Percentiles rank a stretch among this genome's conserved stretches.
phyloP scores from a whole-genome alignment of 805 yeast species.

The Kurtzmaniella cleridarum region DNA sequence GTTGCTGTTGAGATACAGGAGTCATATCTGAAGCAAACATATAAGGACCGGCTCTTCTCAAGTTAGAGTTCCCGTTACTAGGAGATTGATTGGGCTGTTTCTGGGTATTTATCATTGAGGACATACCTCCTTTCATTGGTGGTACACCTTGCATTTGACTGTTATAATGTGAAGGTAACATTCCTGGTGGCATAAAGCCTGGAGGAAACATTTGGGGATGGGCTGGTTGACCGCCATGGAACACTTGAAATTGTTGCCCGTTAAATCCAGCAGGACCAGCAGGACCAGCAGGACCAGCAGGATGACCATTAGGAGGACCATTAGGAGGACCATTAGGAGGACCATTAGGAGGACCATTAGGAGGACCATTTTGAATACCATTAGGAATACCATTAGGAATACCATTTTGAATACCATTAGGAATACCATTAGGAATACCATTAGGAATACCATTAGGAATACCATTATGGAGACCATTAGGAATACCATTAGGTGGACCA shows the following conservation, averaged over 20 bases:
- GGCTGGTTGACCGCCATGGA: conserved; percentile 9
- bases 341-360: no score
- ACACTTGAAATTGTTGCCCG: neutral
- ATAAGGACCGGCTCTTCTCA: conserved; percentile 6
- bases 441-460: no score
- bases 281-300: conserved; percentile 1
- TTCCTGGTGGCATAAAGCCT: conserved; percentile 20
- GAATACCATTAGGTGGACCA: no score
- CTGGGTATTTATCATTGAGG: neutral
- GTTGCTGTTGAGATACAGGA: conserved; percentile 8
- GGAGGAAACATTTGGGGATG: conserved; percentile 25
- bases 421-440: no score
- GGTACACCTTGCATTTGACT: conserved; percentile 9
- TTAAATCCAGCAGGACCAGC: conserved; percentile 3
- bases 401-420: no score
- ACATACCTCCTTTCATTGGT: conserved; percentile 8
- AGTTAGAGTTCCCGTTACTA: neutral
- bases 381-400: no score
- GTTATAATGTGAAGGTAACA: conserved; percentile 16
- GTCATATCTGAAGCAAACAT: conserved; percentile 9
- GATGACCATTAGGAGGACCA: no score
- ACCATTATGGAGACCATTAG: no score
- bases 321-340: no score
- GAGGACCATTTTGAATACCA: no score
- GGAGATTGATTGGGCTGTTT: neutral